Evolutionary conservation across 306 rosid genomes (phyloP), one percentile per base, ranked within the genome.

Genomic region (Begonia fuchsioides): DNA sequence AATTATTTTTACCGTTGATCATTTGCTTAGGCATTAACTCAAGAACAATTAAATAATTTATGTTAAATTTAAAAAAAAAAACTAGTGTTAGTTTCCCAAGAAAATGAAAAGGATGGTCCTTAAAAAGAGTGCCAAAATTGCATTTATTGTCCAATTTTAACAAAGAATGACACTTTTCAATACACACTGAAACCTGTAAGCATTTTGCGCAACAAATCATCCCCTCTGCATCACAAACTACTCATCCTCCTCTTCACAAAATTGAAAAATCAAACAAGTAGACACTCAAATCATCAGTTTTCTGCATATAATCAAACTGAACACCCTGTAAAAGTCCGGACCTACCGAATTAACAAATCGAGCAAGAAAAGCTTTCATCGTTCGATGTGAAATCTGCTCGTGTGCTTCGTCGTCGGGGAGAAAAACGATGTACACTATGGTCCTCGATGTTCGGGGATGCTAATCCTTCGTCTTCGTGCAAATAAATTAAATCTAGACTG

Each of bases 381-480:
- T 56, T 43, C 11, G 59, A 43, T 19, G 44, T 51, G 13, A 43
- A 54, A 55, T 41, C 50, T 39, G 26, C 32, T 18, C 39, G 44
- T 44, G 15, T 44, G 19, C 38, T 43, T 26, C 44, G 44, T 43
- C 44, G 41, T 10, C 39, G 32, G 50, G 13, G 39, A 45, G 55
- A 67, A 50, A 65, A 67, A 50, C 70, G 64, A 67, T 76, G 74
- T 80, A 70, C 81, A 76, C 57, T 50, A 6, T 62, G 62, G 50
- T 61, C 20, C 35, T 26, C 35, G 8, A 2, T 26, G 35, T 4
- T 26, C 35, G 8, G 8, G 35, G 35, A 4, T 26, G 35, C 7
- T 26, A 26, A 26, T 26, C 8, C 35, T 26, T 26, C 35, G 8
- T 5, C 7, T 26, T 26, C 35, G 35, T 5, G 35, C 7, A 26